Evolutionary conservation across 495 filamentous ascomycete genomes (phyloP), one percentile per base, ranked within the genome.

Genomic region (Hypoxylon intermedium): DNA sequence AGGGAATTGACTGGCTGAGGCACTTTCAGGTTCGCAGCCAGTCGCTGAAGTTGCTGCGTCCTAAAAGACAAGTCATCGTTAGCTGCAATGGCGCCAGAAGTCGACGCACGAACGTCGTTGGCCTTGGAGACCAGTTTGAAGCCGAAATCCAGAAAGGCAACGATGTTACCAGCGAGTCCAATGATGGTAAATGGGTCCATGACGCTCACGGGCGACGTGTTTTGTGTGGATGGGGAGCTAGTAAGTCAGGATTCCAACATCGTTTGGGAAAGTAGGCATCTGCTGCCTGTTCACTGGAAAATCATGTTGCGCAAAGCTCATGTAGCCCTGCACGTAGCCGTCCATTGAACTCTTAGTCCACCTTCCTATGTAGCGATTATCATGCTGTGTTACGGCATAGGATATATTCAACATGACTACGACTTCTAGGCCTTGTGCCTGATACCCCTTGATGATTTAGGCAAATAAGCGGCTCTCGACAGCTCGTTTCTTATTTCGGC

Each of bases 141-240:
- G 19, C 70, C 65, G 51, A 78, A 74, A 40, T 75, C 71, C 13
- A 81, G 53, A 20, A 81, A 79, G 23, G 67, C 49, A 7, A 79
- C 30, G 36, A 78, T 67, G 11, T 59, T 72, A 20, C 66, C 63
- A 1, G 69, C 76, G 23, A 79, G 51, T 13, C 76, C 68, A 48
- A 79, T 67, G 3, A 73, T 72, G 1, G 76, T 64, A 18, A 77
- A 20, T 11, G 72, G 75, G 38, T 79, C 77, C 77, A 79, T 79
- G 21, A 44, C 33, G 55, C n/a, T 16, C 1, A 36, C n/a, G n/a
- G 19, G 15, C 9, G 9, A 9, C 46, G 2, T 52, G 6, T 9
- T 23, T 30, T 15, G 9, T 30, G 37, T 7, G 13, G 11, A n/a
- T n/a, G 28, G 3, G 34, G 34, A 31, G 28, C 21, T 24, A 49